phyloP scores from a whole-genome alignment of 768 basidiomycete species.

The Floccularia luteovirens region DNA sequence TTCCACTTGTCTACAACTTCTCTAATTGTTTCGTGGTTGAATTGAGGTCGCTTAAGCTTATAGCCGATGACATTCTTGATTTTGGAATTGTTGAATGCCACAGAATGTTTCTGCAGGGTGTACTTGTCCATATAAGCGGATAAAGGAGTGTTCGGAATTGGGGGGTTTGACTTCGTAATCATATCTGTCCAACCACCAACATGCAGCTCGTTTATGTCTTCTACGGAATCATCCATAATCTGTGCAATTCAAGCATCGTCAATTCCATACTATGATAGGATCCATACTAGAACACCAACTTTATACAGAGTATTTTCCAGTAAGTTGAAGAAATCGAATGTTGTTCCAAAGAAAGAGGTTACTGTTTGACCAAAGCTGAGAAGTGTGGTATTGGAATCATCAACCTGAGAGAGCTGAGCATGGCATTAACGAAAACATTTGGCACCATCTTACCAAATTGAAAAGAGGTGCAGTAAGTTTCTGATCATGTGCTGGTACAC shows the following conservation, averaged over 20 bases:
- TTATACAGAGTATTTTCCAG: slow-evolving; percentile 62
- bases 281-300: slow-evolving; percentile 30
- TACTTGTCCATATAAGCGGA: slow-evolving; percentile 76
- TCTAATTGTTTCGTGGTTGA: slow-evolving; percentile 51
- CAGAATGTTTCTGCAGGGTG: slow-evolving; percentile 58
- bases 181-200: slow-evolving; percentile 80
- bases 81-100: slow-evolving; percentile 66
- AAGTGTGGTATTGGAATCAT: slow-evolving; percentile 68
- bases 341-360: slow-evolving; percentile 69
- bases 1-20: slow-evolving; percentile 81
- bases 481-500: slow-evolving; percentile 45
- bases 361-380: slow-evolving; percentile 58
- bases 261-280: not conserved
- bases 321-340: slow-evolving; percentile 74
- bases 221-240: slow-evolving; percentile 62
- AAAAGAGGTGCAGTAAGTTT: slow-evolving; percentile 73
- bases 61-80: slow-evolving; percentile 71
- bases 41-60: slow-evolving; percentile 50
- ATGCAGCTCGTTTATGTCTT: slow-evolving; percentile 83
- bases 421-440: not conserved
- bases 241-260: slow-evolving; percentile 16
- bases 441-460: slow-evolving; percentile 50
- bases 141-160: slow-evolving; percentile 63
- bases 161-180: slow-evolving; percentile 63
- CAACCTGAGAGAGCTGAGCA: slow-evolving; percentile 39